Evolutionary conservation across 75 land plant genomes (phyloP), one percentile per base, ranked within the genome.

Genomic region (Cupressus sempervirens): DNA sequence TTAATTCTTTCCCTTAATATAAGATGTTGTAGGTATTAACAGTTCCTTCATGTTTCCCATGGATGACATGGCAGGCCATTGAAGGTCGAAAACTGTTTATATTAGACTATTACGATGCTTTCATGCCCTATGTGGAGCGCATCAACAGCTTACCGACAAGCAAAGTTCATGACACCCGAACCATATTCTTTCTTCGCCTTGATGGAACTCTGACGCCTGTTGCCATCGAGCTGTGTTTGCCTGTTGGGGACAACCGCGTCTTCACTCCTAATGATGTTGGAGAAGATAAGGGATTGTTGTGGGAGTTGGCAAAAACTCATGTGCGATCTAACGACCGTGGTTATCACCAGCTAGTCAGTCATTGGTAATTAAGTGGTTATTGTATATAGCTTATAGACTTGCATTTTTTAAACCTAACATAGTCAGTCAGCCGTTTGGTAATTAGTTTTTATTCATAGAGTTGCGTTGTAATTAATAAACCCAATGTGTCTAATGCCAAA

Each of bases 221-320:
- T 14, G 92, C 92, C 76, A 92, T 95, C 79, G 97, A 95, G 87
- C 88, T 94, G 75, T 91, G 90, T 45, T 89, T 95, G 7, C 96
- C 94, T 5, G 84, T 85, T 18, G 89, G 84, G n/a, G 89, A 90
- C 89, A 89, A 82, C 84, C 73, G 87, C 14, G 97, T 92, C 35
- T 94, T 90, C 84, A 87, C 88, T 0, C 94, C 89, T 30, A 62
- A 85, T 18, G 89, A 90, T 67, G 54, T 12, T 56, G 83, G 86
- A 41, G 88, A 90, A 4, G 88, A 90, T 10, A 81, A 48, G 5
- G 70, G 77, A 52, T 95, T 94, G 97, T 86, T 95, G 4, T 95
- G 97, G 97, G 83, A 88, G 85, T 74, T 93, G 3, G 94, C 93
- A 68, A 95, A 93, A 84, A 90, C 92, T 2, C 95, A 95, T 86